Conservation (phyloP, 441 rosid species). For the Rhodomyrtus psidioides region DNA sequence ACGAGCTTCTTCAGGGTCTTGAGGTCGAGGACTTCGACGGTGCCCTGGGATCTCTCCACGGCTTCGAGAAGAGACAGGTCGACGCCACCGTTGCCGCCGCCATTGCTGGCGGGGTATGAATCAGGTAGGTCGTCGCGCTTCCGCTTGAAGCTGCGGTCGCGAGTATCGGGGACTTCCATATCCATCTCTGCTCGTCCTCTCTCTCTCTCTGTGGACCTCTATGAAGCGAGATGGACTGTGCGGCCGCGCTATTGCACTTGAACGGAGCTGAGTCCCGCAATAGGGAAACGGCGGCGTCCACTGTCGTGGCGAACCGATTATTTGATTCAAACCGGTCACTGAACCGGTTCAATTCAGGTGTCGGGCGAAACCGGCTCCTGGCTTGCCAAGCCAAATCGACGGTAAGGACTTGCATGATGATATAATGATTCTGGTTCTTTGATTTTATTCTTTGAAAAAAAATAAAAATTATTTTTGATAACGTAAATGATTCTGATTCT, state of each 20-base stretch:
- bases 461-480: no score
- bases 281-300: neutral
- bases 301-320: neutral
- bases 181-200: neutral
- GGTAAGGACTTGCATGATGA: no score
- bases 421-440: no score
- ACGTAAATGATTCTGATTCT: no score
- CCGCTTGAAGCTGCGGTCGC: neutral
- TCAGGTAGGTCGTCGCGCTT: neutral
- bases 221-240: neutral
- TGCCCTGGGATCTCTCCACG: slow-evolving; percentile 56
- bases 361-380: neutral
- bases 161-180: neutral
- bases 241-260: neutral
- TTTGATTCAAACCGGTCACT: neutral
- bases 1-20: slow-evolving; percentile 80
- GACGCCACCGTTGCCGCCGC: slow-evolving; percentile 7
- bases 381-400: no score
- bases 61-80: slow-evolving; percentile 93
- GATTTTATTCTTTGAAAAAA: no score
- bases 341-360: neutral
- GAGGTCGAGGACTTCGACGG: slow-evolving; percentile 67
- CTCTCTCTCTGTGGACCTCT: neutral
- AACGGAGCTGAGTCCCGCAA: neutral
- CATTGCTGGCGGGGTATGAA: neutral